Evolutionary conservation across 208 protist genomes (phyloP), one percentile per base, ranked within the genome.

Genomic region (Acanthamoeba royreba): DNA sequence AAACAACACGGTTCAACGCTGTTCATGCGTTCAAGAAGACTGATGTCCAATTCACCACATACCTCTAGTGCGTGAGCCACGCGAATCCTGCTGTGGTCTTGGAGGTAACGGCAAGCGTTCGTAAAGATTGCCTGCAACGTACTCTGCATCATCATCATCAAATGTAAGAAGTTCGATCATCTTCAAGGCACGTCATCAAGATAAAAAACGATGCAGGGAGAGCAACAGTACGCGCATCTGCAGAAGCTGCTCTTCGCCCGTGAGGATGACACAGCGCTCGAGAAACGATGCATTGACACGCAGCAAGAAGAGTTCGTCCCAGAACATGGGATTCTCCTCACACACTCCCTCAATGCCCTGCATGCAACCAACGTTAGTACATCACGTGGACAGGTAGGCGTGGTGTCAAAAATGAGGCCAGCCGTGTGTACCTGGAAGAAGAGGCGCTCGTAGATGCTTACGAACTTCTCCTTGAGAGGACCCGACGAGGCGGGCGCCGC

Each of bases 261-360:
- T 96, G 28, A 96, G 31, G 33, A 95, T 94, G 7, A 96, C 92
- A 28, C 93, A 95, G 87, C 95, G 61, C 46, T 96, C 95, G 15
- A 96, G 63, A 47, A 95, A 96, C 94, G 69, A 47, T 2, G 47
- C 52, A n/a, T 96, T 96, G 9, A 96, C 94, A 88, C 91, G 93
- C 8, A 96, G 85, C n/a, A 96, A 38, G 40, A 96, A 96, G 2
- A 96, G 69, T 77, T 96, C 95, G 47, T 96, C 91, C 95, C 95
- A 96, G 77, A 96, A 96, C 31, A 38, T 45, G 47, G 85, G 86
- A 58, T 94, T 42, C 4, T 55, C 38, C 45, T 94, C 19, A 8
- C 77, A 93, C 25, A 87, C 72, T 81, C 95, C 94, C 53, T 96
- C 86, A n/a, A n/a, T 45, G 58, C 63, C 28, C 96, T 58, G 22